Evolutionary conservation across 129 eudicot genomes (phyloP), one percentile per base, ranked within the genome.

Genomic region (Chrysanthemum seticuspe): DNA sequence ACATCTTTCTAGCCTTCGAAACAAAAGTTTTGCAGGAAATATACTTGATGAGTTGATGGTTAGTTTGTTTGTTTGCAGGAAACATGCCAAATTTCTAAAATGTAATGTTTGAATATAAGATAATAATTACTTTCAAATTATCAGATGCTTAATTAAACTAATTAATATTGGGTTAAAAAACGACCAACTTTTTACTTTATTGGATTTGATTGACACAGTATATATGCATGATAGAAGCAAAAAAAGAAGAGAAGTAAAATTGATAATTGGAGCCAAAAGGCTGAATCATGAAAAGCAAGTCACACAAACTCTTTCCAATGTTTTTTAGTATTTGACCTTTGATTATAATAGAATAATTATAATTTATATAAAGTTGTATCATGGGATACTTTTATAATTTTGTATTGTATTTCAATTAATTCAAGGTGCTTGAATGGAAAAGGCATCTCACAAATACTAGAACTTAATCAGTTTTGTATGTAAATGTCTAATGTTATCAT

Each of bases 321-420:
- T 50, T 59, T 72, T 72, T 58, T 72, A 25, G 44, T 40, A 75
- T 72, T 75, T 55, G 65, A 75, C 79, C n/a, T 62, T 62, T 23
- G 62, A 31, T 63, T 10, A 29, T 21, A 67, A 67, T 48, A 67
- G 4, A 67, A 55, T 55, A 55, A 5, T 57, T 21, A 58, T 21
- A 2, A 54, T 56, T 6, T 16, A 18, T 0, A 58, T 58, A 13
- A 58, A 58, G 13, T 40, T 40, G 10, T 40, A 40, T 40, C 47
- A 40, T 40, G 47, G 47, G 36, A 31, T 31, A 31, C 36, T 31
- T 31, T 31, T 31, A 31, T 31, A 31, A 31, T 7, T 7, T 8
- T 40, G 47, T 40, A 40, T 40, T 40, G 47, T 40, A 40, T 40
- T 40, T 40, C 10, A 40, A 6, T 40, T 40, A 8, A 14, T 53